Base-by-base conservation (phyloP, 73 alveolate genomes). In the Paramecium caudatum region DNA sequence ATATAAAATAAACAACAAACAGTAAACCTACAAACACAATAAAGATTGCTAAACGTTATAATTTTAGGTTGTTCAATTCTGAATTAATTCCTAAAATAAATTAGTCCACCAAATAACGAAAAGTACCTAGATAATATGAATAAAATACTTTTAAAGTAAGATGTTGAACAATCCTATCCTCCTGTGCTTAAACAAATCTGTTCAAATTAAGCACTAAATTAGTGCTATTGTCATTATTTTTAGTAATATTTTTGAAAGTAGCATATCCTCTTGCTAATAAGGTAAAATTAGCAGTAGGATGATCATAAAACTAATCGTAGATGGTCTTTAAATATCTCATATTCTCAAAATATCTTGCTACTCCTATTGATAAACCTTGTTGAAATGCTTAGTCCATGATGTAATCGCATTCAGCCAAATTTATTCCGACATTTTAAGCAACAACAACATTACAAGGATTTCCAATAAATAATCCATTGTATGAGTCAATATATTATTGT, bases 341-440 rank as follows among this genome's bases (percentile, higher is more conserved):
- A 37, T 83, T 83, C 46, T 83, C 92, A 30, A 83, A 48, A 34
- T 48, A 83, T 36, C 92, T 65, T 17, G 92, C 39, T 83, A 83
- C 4, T 1, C 85, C 92, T 16, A 83, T 85, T n/a, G 82, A 50
- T 27, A 55, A 43, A 55, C 80, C 80, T 27, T 55, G 16, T 0
- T 37, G 30, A 27, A 55, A 55, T 55, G 80, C 80, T 55, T 55
- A 27, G 46, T 55, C 80, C 80, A 55, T 55, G n/a, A 55, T 27
- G 23, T 23, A 55, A 21, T 55, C 30, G 16, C 80, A 55, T n/a
- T n/a, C n/a, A n/a, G n/a, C n/a, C n/a, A n/a, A n/a, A n/a, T n/a
- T n/a, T n/a, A n/a, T n/a, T n/a, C n/a, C n/a, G n/a, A n/a, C n/a
- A n/a, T n/a, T n/a, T n/a, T n/a, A n/a, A n/a, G n/a, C 46, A 0